phyloP scores from a whole-genome alignment of 2,329 filamentous ascomycete species.

The Hypoxylon rubiginosum region DNA sequence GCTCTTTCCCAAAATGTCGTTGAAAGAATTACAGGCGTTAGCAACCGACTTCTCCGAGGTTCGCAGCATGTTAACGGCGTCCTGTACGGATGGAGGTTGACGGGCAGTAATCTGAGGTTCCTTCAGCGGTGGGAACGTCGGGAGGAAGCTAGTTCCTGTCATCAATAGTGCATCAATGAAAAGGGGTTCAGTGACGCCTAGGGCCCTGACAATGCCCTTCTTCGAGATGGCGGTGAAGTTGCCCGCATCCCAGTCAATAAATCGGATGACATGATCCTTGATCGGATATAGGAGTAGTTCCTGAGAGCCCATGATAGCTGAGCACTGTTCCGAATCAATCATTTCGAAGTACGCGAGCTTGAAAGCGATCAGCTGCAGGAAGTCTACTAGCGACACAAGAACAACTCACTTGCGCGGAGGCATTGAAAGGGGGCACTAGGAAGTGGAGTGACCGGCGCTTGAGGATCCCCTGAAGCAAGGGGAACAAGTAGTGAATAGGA shows the following conservation, averaged over 20 bases:
- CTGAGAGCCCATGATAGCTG: conserved; percentile 85
- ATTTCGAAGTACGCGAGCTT: conserved; percentile 85
- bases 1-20: conserved; percentile 77
- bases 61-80: conserved; percentile 83
- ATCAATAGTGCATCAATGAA: conserved; percentile 89
- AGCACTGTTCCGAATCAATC: conserved; percentile 74
- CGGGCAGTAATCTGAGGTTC: conserved; percentile 67
- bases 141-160: conserved; percentile 83
- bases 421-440: conserved; percentile 87
- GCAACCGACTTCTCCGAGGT: conserved; percentile 77
- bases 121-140: conserved; percentile 82
- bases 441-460: conserved; percentile 78
- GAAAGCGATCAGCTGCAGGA: conserved; percentile 49
- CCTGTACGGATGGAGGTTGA: conserved; percentile 74
- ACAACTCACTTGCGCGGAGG: conserved; percentile 80
- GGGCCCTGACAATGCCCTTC: conserved; percentile 75
- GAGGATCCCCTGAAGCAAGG: conserved; percentile 81
- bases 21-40: conserved; percentile 80
- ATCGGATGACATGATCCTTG: conserved; percentile 77
- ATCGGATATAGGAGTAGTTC: conserved; percentile 90
- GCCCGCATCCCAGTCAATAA: conserved; percentile 76
- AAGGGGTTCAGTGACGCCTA: conserved; percentile 76
- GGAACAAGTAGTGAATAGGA: conserved; percentile 78
- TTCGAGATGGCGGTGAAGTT: conserved; percentile 75
- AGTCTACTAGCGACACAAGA: conserved; percentile 1